These are phyloP conservation scores for Pseudogymnoascus sp. DNA, from an alignment of 2,329 filamentous ascomycete genomes.

Conservation along the genomic window DNA sequence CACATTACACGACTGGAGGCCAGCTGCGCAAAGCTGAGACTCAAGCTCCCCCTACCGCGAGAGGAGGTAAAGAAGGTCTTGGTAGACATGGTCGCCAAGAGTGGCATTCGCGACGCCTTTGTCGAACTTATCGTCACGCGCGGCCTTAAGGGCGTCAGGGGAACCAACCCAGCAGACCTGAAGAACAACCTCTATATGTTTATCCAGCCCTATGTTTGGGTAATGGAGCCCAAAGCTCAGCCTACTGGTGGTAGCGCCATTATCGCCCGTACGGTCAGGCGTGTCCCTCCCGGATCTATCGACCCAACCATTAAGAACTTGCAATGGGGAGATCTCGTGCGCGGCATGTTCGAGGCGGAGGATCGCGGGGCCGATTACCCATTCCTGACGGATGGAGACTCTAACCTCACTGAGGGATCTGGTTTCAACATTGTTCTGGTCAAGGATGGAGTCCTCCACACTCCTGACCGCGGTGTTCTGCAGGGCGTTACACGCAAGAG, in stretches of 20 bases:
- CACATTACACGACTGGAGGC: constrained; percentile 39
- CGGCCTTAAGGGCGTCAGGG: constrained; percentile 37
- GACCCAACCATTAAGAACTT: constrained; percentile 47
- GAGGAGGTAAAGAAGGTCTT: constrained; percentile 35
- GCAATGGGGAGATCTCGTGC: constrained; percentile 43
- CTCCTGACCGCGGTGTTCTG: constrained; percentile 41
- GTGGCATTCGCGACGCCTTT: constrained; percentile 42
- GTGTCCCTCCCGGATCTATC: constrained; percentile 38
- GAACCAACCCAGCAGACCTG: constrained; percentile 29
- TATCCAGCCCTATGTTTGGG: constrained; percentile 42
- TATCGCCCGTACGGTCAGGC: constrained; percentile 38
- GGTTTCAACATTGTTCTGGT: constrained; percentile 43
- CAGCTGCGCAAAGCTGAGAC: constrained; percentile 39
- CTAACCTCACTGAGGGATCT: constrained; percentile 42
- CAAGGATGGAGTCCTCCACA: constrained; percentile 39
- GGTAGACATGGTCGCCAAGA: constrained; percentile 39
- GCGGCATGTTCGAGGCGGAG: constrained; percentile 39
- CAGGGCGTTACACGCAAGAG: constrained; percentile 43
- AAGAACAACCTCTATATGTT: constrained; percentile 41
- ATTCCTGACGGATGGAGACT: constrained; percentile 44
- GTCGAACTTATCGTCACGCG: constrained; percentile 46
- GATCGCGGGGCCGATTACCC: constrained; percentile 42
- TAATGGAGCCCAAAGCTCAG: constrained; percentile 41
- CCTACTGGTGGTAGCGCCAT: constrained; percentile 35
- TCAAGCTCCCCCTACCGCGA: constrained; percentile 35